A percentile compares a stretch with the other conserved stretches of the same genome.
These are phyloP conservation scores for Cyanidiococcus yangmingshanensis DNA, from an alignment of 23 red algal species.

Conservation along the genomic window DNA sequence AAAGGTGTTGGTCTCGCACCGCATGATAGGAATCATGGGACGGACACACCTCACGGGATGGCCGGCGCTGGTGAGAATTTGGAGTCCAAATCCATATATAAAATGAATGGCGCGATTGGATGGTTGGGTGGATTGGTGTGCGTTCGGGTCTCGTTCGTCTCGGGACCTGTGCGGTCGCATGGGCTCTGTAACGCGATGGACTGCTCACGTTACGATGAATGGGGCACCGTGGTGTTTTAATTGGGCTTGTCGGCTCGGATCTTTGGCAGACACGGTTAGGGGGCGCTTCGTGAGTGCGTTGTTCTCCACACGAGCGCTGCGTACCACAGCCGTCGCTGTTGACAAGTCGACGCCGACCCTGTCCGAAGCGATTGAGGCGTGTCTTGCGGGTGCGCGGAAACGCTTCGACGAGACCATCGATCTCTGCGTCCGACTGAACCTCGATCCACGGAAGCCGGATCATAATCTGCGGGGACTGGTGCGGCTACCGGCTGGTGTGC, in stretches of 20 bases:
- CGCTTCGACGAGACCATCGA: slow-evolving; percentile 58
- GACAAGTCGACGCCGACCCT: neutral
- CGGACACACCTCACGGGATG: slow-evolving; percentile 15
- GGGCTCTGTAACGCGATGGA: no score
- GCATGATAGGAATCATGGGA: neutral
- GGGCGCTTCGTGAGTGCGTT: neutral
- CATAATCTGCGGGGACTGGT: slow-evolving; percentile 48
- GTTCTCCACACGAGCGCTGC: neutral
- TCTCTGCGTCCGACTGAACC: slow-evolving; percentile 38
- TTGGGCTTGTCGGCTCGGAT: no score
- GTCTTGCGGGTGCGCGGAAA: slow-evolving; percentile 24
- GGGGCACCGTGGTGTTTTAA: no score
- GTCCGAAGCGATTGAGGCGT: neutral
- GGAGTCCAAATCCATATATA: no score
- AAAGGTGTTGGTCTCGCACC: neutral
- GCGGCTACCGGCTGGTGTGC: slow-evolving; percentile 37
- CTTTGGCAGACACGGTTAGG: no score
- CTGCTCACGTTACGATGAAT: no score
- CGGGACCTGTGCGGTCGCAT: no score
- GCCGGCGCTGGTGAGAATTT: neutral
- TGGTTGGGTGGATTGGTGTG: no score
- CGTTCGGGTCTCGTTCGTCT: no score
- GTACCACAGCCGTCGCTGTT: neutral
- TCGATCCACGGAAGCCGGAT: slow-evolving; percentile 44
- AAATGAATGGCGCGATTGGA: no score